Percentiles rank a stretch among this genome's conserved stretches.
These are phyloP conservation scores for Colletotrichum musae DNA, from an alignment of 2,329 filamentous ascomycete genomes.

Conservation along the genomic window DNA sequence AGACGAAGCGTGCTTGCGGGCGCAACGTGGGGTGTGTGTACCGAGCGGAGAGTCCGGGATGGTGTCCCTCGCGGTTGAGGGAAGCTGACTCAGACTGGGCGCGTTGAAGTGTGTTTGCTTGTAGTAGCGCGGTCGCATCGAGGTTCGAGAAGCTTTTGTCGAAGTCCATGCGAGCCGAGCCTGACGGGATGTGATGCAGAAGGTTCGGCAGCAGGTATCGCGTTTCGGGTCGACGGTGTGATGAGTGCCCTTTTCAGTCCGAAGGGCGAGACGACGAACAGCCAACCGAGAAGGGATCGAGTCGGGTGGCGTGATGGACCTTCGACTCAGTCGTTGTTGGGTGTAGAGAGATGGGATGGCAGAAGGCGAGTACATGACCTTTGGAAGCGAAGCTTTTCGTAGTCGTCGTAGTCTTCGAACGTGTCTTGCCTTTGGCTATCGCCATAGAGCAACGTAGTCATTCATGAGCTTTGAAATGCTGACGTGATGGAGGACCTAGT, in stretches of 20 bases:
- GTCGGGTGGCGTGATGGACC: neutral
- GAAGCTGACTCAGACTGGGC: conserved; percentile 25
- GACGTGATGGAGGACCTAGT: too few species aligned
- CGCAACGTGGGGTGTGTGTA: conserved; percentile 3
- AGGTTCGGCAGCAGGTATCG: neutral
- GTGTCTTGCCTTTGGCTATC: too few species aligned
- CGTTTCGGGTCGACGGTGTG: neutral
- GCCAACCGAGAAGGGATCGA: neutral
- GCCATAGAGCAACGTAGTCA: too few species aligned
- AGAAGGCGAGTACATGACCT: neutral
- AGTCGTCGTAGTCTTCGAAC: too few species aligned
- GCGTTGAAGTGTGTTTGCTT: neutral
- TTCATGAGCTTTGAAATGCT: too few species aligned
- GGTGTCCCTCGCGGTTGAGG: conserved; percentile 14
- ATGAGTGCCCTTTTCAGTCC: too few species aligned
- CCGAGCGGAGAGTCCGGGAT: conserved; percentile 15
- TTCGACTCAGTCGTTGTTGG: neutral
- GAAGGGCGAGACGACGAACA: too few species aligned
- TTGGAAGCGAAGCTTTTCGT: too few species aligned
- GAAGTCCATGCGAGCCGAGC: conserved; percentile 10
- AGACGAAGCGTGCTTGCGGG: conserved; percentile 12
- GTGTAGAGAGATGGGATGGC: neutral
- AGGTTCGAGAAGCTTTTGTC: conserved; percentile 19
- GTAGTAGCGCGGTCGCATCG: neutral
- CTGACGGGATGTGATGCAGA: conserved; percentile 6